Evolutionary conservation across 176 grass and related monocot species (phyloP).

Genomic region (Eragrostis curvula): DNA sequence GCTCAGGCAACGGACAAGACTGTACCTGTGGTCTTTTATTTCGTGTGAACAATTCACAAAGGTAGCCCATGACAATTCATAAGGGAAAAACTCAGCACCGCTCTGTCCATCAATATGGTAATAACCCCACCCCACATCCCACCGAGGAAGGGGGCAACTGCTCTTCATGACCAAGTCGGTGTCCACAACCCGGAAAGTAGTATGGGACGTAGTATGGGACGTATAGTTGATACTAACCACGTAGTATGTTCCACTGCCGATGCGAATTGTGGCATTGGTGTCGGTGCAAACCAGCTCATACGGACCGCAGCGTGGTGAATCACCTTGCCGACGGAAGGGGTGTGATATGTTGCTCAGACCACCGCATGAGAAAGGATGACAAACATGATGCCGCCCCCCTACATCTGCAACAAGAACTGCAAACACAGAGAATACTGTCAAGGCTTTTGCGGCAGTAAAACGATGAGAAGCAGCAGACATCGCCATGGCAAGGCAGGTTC

Average conservation of each 20-base stretch:
- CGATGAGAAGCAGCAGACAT: not conserved
- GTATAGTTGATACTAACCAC: slow-evolving; percentile 34
- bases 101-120: too few relatives aligned
- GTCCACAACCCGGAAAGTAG: slow-evolving; percentile 32
- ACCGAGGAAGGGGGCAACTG: slow-evolving; percentile 25
- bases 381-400: not conserved
- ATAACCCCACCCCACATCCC: not conserved
- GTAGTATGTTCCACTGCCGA: not conserved
- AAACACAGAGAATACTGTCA: not conserved
- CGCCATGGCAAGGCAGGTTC: not conserved
- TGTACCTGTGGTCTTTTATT: not conserved
- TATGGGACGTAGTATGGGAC: too few relatives aligned
- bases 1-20: slow-evolving; percentile 20
- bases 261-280: slow-evolving; percentile 18
- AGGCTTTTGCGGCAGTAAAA: not conserved
- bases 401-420: slow-evolving; percentile 13
- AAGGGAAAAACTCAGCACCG: too few relatives aligned
- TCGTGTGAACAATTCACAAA: slow-evolving; percentile 38
- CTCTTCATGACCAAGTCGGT: not conserved
- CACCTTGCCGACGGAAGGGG: slow-evolving; percentile 36
- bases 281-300: slow-evolving; percentile 19
- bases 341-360: not conserved
- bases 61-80: accelerated
- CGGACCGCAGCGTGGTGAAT: slow-evolving; percentile 4
- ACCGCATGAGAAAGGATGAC: slow-evolving; percentile 47